A percentile compares a stretch with the other conserved stretches of the same genome.
phyloP scores from a whole-genome alignment of 2,329 filamentous ascomycete genomes.

The Calonectria pseudoturangicola region DNA sequence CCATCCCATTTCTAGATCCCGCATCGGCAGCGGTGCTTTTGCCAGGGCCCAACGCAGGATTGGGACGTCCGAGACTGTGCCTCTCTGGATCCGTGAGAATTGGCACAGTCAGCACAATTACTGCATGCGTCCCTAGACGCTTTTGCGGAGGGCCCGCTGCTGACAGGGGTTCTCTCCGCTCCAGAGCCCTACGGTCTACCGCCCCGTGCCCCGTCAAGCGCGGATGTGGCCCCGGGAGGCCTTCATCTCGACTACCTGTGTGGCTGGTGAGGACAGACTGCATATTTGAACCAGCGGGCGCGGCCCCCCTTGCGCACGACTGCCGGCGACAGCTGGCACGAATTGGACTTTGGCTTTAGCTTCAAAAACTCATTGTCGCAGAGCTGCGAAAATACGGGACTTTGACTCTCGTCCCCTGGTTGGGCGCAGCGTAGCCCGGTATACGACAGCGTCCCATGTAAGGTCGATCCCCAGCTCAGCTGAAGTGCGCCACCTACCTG shows the following conservation, averaged over 20 bases:
- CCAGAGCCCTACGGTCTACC: constrained; percentile 12
- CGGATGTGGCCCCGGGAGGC: constrained; percentile 14
- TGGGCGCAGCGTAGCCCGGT: constrained; percentile 9
- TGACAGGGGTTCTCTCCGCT: constrained; percentile 37
- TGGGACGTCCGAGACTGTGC: constrained; percentile 12
- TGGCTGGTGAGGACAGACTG: constrained; percentile 29
- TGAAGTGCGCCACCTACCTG: constrained; percentile 30
- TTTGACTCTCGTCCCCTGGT: constrained; percentile 11
- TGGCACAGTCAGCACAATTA: constrained; percentile 34
- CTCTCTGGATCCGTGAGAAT: constrained; percentile 22
- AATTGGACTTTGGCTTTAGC: constrained; percentile 10
- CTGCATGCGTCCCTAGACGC: constrained; percentile 30
- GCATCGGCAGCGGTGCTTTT: constrained; percentile 31
- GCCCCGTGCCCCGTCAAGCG: constrained; percentile 21
- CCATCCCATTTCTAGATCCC: background rate
- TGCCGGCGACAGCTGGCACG: background rate
- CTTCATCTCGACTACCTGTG: constrained; percentile 12
- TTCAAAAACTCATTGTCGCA: background rate
- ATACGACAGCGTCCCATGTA: constrained; percentile 22
- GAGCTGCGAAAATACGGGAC: constrained; percentile 27
- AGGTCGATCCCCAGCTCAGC: constrained; percentile 31
- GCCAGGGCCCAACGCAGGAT: background rate
- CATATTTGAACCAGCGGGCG: background rate
- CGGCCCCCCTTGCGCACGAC: background rate
- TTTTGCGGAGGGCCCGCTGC: constrained; percentile 28